Percentiles rank a stretch among this genome's conserved stretches.
Evolutionary conservation across 768 basidiomycete genomes (phyloP).

Genomic region (Rhizopogon roseolus): DNA sequence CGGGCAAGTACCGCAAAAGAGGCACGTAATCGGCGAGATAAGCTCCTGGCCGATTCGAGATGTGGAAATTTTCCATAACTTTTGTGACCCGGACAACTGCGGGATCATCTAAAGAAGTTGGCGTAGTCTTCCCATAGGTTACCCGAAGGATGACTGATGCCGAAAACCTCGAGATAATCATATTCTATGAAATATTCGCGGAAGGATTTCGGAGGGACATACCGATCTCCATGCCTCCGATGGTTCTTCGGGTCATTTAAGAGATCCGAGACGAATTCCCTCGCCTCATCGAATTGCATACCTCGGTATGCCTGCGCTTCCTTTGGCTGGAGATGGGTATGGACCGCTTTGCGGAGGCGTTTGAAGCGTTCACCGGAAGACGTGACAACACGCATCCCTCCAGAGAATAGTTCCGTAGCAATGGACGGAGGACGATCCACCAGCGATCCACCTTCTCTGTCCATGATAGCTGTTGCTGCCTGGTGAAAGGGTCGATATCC

Average conservation of each 20-base stretch:
- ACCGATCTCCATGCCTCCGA: slow-evolving; percentile 23
- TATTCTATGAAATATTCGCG: slow-evolving; percentile 20
- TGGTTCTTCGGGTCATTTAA: slow-evolving; percentile 20
- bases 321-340: too few relatives aligned
- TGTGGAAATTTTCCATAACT: too few relatives aligned
- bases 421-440: too few relatives aligned
- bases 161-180: slow-evolving; percentile 3
- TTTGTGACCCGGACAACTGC: background rate
- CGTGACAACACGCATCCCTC: slow-evolving; percentile 48
- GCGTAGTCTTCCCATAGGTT: slow-evolving; percentile 10
- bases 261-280: slow-evolving; percentile 4
- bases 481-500: too few relatives aligned
- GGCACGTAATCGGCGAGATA: too few relatives aligned
- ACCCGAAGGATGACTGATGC: slow-evolving; percentile 7
- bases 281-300: slow-evolving; percentile 35
- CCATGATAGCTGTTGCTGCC: too few relatives aligned
- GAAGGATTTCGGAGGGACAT: slow-evolving; percentile 21
- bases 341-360: too few relatives aligned
- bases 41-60: too few relatives aligned
- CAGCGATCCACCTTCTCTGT: too few relatives aligned
- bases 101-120: slow-evolving; percentile 4
- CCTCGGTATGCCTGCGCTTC: slow-evolving; percentile 4
- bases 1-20: too few relatives aligned
- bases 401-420: slow-evolving; percentile 24
- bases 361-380: slow-evolving; percentile 37